phyloP scores from a whole-genome alignment of 306 rosid species.

The Quercus alba region DNA sequence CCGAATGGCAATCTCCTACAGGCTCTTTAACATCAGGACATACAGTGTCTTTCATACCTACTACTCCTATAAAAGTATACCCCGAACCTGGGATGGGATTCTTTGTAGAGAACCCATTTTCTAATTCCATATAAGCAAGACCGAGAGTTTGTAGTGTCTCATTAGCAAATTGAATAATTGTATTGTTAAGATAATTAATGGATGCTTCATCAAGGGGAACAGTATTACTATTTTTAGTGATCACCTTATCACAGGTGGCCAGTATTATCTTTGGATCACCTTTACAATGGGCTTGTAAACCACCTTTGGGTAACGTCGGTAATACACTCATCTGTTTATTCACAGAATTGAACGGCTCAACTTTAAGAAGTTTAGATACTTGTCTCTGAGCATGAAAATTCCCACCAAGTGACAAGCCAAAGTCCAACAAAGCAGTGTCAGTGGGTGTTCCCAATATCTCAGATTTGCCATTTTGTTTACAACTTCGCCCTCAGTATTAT shows the following conservation, averaged over 20 bases:
- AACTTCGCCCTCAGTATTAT: constrained; percentile 90
- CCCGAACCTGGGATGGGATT: constrained; percentile 80
- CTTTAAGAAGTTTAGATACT: constrained; percentile 62
- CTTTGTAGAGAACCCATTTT: constrained; percentile 52
- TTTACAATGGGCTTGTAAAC: constrained; percentile 82
- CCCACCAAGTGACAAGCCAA: constrained; percentile 68
- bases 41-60: constrained; percentile 96
- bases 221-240: constrained; percentile 63
- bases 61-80: constrained; percentile 77
- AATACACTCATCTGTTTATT: constrained; percentile 89
- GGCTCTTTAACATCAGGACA: constrained; percentile 98
- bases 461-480: constrained; percentile 65
- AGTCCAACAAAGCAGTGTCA: constrained; percentile 74
- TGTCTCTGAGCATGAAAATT: constrained; percentile 63
- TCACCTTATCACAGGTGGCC: constrained; percentile 82
- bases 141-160: constrained; percentile 94
- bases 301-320: constrained; percentile 68
- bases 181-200: constrained; percentile 47
- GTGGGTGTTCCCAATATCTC: constrained; percentile 91
- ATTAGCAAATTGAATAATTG: constrained; percentile 70
- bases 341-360: constrained; percentile 90
- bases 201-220: constrained; percentile 79
- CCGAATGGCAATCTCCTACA: constrained; percentile 84
- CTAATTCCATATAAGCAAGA: constrained; percentile 82
- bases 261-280: constrained; percentile 91